Conservation (phyloP, 768 basidiomycete genomes). For the Cyclocybe aegerita region DNA sequence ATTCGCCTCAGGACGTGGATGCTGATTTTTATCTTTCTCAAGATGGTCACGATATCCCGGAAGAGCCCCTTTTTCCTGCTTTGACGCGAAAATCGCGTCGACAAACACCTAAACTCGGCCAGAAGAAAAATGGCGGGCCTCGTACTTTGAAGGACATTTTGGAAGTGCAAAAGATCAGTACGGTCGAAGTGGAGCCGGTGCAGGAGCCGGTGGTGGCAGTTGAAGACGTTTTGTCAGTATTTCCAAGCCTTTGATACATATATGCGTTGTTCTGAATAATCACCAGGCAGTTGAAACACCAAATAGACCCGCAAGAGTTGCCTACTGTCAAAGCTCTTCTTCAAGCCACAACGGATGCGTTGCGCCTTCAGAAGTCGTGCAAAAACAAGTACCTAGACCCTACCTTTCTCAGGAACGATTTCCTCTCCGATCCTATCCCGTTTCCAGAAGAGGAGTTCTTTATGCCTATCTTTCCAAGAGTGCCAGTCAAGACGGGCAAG, state of each 20-base stretch:
- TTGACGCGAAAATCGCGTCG: slow-evolving; percentile 44
- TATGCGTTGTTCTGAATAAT: neutral
- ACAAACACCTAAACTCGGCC: slow-evolving; percentile 47
- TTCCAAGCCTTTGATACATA: neutral
- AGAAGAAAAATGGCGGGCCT: slow-evolving; percentile 7
- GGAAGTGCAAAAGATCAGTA: slow-evolving; percentile 11
- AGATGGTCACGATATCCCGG: slow-evolving; percentile 3
- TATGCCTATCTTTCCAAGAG: slow-evolving; percentile 43
- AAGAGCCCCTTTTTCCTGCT: slow-evolving; percentile 41
- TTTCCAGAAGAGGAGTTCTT: slow-evolving; percentile 21
- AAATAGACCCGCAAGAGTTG: slow-evolving; percentile 26
- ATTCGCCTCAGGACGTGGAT: neutral
- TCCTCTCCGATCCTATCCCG: neutral
- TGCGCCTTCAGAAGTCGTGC: slow-evolving; percentile 18
- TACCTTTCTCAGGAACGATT: slow-evolving; percentile 8
- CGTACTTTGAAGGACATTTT: slow-evolving; percentile 2
- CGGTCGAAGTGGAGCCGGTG: slow-evolving; percentile 26
- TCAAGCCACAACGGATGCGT: slow-evolving; percentile 15
- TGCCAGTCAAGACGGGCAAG: neutral
- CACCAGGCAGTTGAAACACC: slow-evolving; percentile 21
- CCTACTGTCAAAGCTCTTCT: slow-evolving; percentile 17
- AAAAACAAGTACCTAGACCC: slow-evolving; percentile 27
- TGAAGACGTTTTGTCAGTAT: slow-evolving; percentile 25
- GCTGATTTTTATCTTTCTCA: neutral
- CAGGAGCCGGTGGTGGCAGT: slow-evolving; percentile 10